These are phyloP conservation scores for Juncus effusus DNA, from an alignment of 176 grass and related monocot genomes.

Conservation along the genomic window DNA sequence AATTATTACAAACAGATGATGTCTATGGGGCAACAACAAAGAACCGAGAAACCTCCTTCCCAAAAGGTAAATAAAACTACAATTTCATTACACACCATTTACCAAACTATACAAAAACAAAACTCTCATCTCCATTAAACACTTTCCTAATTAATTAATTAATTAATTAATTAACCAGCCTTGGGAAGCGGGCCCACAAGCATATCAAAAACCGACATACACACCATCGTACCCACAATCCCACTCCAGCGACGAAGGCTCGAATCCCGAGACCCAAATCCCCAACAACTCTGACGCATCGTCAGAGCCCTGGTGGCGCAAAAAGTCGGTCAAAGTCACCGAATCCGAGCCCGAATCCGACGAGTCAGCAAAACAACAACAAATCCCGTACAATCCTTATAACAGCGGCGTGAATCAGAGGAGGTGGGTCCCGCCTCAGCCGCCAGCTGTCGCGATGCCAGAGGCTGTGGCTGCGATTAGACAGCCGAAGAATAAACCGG, in stretches of 20 bases:
- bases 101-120: background rate
- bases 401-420: conserved; percentile 17
- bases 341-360: conserved; percentile 30
- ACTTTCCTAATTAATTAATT: conserved; percentile 26
- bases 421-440: conserved; percentile 63
- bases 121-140: background rate
- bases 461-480: conserved; percentile 65
- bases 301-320: conserved; percentile 35
- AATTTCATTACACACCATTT: background rate
- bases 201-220: conserved; percentile 5
- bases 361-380: conserved; percentile 25
- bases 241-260: conserved; percentile 41
- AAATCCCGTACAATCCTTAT: conserved; percentile 2
- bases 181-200: conserved; percentile 49
- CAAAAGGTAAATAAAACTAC: conserved; percentile 38
- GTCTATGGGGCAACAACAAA: conserved; percentile 30
- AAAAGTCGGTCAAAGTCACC: conserved; percentile 29
- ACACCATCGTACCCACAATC: conserved; percentile 25
- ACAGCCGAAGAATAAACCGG: conserved; percentile 26
- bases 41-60: conserved; percentile 38
- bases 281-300: conserved; percentile 27
- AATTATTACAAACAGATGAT: conserved; percentile 20
- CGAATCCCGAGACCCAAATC: conserved; percentile 21
- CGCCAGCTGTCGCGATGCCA: conserved; percentile 46
- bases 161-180: conserved; percentile 28